Base-by-base conservation (phyloP, 306 rosid species). In the Argentina anserina region DNA sequence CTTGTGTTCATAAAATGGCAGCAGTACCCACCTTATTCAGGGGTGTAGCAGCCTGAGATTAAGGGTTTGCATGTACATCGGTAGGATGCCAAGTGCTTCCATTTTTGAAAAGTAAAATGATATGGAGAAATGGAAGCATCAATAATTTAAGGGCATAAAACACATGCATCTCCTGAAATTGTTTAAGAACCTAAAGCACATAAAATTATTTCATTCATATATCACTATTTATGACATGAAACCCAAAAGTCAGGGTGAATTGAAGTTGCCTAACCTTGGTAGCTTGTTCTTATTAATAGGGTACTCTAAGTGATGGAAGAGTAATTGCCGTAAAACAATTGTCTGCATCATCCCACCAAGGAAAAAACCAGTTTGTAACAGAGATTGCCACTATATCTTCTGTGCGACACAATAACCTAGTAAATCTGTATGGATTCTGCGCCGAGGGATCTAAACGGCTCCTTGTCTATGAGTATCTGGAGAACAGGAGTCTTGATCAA, bases 381-480 rank as follows among this genome's bases (percentile, higher is more conserved):
- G 98, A 92, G 84, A 90, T 92, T 77, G 95, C 92, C 26, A 90
- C 95, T 28, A 88, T 90, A 81, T 90, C 98, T 52, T 81, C 87
- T 6, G 98, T 92, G 49, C 95, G 87, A 69, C 98, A 92, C 63
- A 92, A 88, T 33, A 92, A 92, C 81, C 85, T 90, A 41, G 98
- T 92, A 70, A 87, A 84, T 73, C 70, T 92, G 66, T 83, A 83
- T 13, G 97, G 98, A 52, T 92, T 90, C 72, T 92, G 97, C 83
- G 65, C 85, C 21, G 93, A 92, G 62, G 97, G 92, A 56, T 75
- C 70, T 41, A 83, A 87, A 65, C 75, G 86, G 53, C 96, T 90
- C 75, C 92, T 92, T 49, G 94, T 92, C 25, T 92, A 88, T 10
- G 95, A 92, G 83, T 92, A 78, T 77, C 84, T 90, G 7, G 94